These are phyloP conservation scores for Coemansia furcata DNA, from an alignment of 192 early-diverging fungal species.

Conservation along the genomic window DNA sequence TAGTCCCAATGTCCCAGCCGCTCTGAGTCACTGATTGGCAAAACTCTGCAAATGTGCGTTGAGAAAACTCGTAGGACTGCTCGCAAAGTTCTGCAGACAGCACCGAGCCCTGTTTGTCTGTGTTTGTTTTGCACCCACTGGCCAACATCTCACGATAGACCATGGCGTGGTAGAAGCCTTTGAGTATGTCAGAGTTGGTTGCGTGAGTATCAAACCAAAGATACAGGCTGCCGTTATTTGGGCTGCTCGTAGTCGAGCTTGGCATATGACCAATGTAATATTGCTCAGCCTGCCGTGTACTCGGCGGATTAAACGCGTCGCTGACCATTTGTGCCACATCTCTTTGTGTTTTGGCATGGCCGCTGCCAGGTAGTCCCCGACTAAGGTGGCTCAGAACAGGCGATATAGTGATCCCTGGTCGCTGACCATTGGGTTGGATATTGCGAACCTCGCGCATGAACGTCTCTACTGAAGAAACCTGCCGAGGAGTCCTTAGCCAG, in stretches of 20 bases:
- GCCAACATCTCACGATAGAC: slow-evolving; percentile 14
- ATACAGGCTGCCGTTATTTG: slow-evolving; percentile 10
- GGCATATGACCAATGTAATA: slow-evolving; percentile 37
- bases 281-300: background rate
- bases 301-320: slow-evolving; percentile 15
- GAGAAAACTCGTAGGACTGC: slow-evolving; percentile 24
- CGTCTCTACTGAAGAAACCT: slow-evolving; percentile 28
- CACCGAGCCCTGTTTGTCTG: background rate
- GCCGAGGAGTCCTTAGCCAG: slow-evolving; percentile 25
- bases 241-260: background rate
- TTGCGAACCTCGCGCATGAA: slow-evolving; percentile 35
- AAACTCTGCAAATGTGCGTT: slow-evolving; percentile 20
- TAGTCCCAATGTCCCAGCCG: slow-evolving; percentile 35
- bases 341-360: background rate
- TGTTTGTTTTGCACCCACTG: background rate
- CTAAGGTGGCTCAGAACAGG: slow-evolving; percentile 6
- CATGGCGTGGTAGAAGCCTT: slow-evolving; percentile 30
- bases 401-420: slow-evolving; percentile 29
- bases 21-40: slow-evolving; percentile 6
- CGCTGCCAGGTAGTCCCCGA: background rate
- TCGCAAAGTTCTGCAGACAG: background rate
- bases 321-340: slow-evolving; percentile 17
- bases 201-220: slow-evolving; percentile 33
- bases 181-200: slow-evolving; percentile 16
- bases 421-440: slow-evolving; percentile 1